Conservation (phyloP, 2,329 filamentous ascomycete species). For the Myriosclerotinia duriaeana region DNA sequence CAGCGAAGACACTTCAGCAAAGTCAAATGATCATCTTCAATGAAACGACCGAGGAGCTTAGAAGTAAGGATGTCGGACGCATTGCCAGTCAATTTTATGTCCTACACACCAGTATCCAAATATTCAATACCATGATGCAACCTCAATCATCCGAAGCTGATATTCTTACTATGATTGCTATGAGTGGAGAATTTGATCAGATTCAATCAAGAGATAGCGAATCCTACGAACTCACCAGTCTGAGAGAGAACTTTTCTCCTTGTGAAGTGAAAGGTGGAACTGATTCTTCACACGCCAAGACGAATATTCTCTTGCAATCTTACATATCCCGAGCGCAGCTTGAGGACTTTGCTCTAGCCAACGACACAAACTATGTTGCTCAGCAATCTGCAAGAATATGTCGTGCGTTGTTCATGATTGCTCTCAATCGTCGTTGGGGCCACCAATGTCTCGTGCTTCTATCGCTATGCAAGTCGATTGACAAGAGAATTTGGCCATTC, state of each 20-base stretch:
- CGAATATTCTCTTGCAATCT: conserved; percentile 89
- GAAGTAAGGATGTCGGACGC: conserved; percentile 90
- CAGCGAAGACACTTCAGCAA: conserved; percentile 80
- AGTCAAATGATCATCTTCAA: conserved; percentile 99
- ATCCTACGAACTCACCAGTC: conserved; percentile 75
- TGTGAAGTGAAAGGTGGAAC: conserved; percentile 74
- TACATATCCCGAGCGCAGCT: conserved; percentile 86
- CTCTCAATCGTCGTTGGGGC: conserved; percentile 91
- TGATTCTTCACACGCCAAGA: conserved; percentile 79
- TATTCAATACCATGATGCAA: conserved; percentile 95
- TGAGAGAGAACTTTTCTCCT: conserved; percentile 62
- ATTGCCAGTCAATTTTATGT: conserved; percentile 99
- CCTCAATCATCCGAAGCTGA: conserved; percentile 85
- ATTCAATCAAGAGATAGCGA: conserved; percentile 91
- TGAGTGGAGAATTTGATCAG: conserved; percentile 97
- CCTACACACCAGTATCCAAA: conserved; percentile 85
- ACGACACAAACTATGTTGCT: conserved; percentile 90
- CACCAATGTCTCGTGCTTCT: conserved; percentile 90
- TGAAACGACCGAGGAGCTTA: conserved; percentile 86
- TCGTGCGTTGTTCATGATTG: conserved; percentile 94
- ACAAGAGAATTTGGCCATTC: conserved; percentile 92
- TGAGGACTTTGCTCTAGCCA: conserved; percentile 90
- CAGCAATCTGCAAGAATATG: conserved; percentile 96
- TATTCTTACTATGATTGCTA: conserved; percentile 91
- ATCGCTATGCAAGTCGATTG: conserved; percentile 93